These are phyloP conservation scores for Tranzscheliella williamsii DNA, from an alignment of 1,284 basidiomycete genomes.

Conservation along the genomic window DNA sequence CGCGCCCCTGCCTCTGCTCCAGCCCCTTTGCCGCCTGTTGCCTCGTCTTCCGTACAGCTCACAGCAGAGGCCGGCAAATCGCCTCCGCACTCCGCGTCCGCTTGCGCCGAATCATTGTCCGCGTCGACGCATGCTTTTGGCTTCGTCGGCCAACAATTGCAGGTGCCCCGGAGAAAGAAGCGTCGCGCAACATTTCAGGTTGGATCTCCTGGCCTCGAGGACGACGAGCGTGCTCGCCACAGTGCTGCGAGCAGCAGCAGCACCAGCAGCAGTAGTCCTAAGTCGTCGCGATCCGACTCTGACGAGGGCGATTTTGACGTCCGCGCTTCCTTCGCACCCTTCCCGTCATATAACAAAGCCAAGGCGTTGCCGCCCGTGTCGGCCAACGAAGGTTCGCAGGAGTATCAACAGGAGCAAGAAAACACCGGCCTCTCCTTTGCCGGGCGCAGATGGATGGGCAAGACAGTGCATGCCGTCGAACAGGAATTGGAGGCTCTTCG, in stretches of 20 bases:
- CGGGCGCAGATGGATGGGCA: conserved; percentile 49
- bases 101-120: too few species aligned
- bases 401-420: background rate
- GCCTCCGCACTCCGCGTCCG: too few species aligned
- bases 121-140: conserved; percentile 27
- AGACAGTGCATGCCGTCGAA: conserved; percentile 56
- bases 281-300: conserved; percentile 21
- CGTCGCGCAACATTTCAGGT: conserved; percentile 33
- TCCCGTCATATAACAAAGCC: conserved; percentile 26
- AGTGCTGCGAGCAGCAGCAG: conserved; percentile 5
- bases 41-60: conserved; percentile 1
- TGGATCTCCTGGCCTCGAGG: conserved; percentile 34
- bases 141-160: conserved; percentile 13
- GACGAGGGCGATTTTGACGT: conserved; percentile 43
- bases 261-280: background rate
- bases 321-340: conserved; percentile 47
- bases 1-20: conserved; percentile 3
- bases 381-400: background rate
- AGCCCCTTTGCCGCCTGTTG: conserved; percentile 1
- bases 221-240: too few species aligned
- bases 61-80: too few species aligned
- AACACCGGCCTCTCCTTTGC: conserved; percentile 34
- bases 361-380: conserved; percentile 1
- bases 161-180: conserved; percentile 25
- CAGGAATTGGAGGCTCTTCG: conserved; percentile 50